Evolutionary conservation across 2,329 filamentous ascomycete species (phyloP).

Genomic region (Whalleya microplaca): DNA sequence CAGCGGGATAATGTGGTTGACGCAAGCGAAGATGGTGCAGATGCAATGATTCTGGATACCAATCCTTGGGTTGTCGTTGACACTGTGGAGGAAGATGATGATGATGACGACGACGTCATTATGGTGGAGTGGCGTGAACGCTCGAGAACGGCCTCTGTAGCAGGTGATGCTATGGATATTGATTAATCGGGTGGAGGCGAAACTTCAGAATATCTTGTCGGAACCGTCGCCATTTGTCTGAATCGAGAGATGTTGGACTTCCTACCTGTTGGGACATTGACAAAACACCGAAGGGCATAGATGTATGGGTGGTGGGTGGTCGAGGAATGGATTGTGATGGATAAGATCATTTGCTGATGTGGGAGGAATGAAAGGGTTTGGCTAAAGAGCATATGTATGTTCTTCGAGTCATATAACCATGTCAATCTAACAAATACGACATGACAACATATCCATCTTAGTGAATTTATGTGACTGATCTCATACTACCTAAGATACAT

Average conservation of each 20-base stretch:
- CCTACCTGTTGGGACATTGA: too few species aligned
- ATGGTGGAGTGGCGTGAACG: background rate
- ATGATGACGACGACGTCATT: background rate
- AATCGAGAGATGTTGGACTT: background rate
- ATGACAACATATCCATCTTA: too few species aligned
- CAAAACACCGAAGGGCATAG: too few species aligned
- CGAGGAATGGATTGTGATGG: too few species aligned
- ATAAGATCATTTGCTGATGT: too few species aligned
- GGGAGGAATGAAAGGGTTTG: too few species aligned
- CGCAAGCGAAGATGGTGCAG: background rate
- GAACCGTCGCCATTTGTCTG: background rate
- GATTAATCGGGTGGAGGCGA: background rate
- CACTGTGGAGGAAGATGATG: background rate
- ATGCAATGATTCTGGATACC: background rate
- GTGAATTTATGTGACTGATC: too few species aligned
- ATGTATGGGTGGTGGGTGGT: too few species aligned
- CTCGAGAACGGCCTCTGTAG: background rate
- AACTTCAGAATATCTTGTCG: background rate
- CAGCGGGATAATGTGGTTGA: slow-evolving; percentile 13
- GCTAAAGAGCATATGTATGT: too few species aligned
- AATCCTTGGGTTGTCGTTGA: background rate
- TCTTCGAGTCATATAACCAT: too few species aligned
- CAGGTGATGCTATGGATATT: background rate
- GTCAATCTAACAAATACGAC: too few species aligned
- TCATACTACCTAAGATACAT: background rate